Base-by-base conservation (phyloP, 2,329 filamentous ascomycete genomes). In the Phaeosphaeria sp. region DNA sequence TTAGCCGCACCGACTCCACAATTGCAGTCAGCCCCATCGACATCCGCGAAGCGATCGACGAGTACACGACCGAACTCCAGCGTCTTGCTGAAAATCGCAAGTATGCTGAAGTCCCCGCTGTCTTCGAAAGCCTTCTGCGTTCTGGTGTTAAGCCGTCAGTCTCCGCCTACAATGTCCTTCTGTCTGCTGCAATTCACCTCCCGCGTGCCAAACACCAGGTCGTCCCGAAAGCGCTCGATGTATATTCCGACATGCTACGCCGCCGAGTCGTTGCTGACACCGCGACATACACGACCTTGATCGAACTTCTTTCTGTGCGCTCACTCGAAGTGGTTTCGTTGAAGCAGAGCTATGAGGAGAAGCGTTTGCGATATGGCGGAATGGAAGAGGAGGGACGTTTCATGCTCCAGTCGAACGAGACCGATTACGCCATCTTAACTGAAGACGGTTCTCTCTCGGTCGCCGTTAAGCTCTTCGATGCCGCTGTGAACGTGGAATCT, bases 231-330 rank as follows among this genome's bases (percentile, higher is more conserved):
- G 93, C 92, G 5, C 84, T 98, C 52, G 93, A 97, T 80, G 91
- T 99, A 52, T 99, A 98, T 77, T 90, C 93, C 17, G 93, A 98
- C 75, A 98, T 99, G 95, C 87, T 97, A 67, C 88, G 90, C 64
- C 90, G 93, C 64, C 90, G 89, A 67, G 89, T 98, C 22, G 81
- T 85, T 20, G 93, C 94, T 7, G 90, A 97, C 74, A 88, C 89
- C 53, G 87, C 90, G 56, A 98, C 94, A 0, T 98, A 96, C 79
- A 88, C 92, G 72, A 93, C 93, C 33, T 83, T 99, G 18, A 90
- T 99, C 54, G 88, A 90, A 56, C 82, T 97, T 41, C 83, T 99
- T 52, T 90, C 93, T 18, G 86, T 88, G 15, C 89, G 93, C 64
- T 93, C 92, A 41, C 83, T 96, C 47, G 90, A 96, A 72, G 89